Conservation (phyloP, 75 land plant genomes). For the Cunninghamia lanceolata region DNA sequence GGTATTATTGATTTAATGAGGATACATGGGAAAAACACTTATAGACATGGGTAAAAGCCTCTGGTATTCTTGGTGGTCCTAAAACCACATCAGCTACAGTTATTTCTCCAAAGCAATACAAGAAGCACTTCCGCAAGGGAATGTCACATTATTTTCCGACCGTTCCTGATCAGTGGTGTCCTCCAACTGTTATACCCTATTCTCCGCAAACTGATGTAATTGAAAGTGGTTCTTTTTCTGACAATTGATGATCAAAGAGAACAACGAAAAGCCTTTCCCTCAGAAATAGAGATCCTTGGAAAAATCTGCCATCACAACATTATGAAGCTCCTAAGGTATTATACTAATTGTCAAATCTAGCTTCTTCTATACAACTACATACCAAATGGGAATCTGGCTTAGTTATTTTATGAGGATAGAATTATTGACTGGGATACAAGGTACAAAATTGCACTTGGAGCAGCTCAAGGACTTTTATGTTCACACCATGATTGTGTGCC, state of each 20-base stretch:
- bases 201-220: neutral
- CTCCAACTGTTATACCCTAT: conserved; percentile 11
- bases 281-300: too few species aligned
- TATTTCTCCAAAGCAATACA: conserved; percentile 81
- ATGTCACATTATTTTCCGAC: conserved; percentile 87
- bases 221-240: neutral
- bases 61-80: conserved; percentile 95
- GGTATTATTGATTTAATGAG: conserved; percentile 96
- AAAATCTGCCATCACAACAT: too few species aligned
- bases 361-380: too few species aligned
- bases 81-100: conserved; percentile 86
- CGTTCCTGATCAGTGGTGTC: conserved; percentile 85
- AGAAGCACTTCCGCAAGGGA: conserved; percentile 92
- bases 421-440: too few species aligned
- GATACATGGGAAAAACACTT: conserved; percentile 97
- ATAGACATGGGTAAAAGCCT: conserved; percentile 97
- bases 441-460: too few species aligned
- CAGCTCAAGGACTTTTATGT: too few species aligned
- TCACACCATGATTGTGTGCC: too few species aligned
- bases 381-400: too few species aligned
- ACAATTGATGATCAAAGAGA: neutral
- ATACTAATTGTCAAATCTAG: too few species aligned
- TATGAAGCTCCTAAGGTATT: too few species aligned
- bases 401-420: too few species aligned
- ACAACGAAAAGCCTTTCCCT: too few species aligned